phyloP scores from a whole-genome alignment of 768 basidiomycete species.

The Russula brevipes region DNA sequence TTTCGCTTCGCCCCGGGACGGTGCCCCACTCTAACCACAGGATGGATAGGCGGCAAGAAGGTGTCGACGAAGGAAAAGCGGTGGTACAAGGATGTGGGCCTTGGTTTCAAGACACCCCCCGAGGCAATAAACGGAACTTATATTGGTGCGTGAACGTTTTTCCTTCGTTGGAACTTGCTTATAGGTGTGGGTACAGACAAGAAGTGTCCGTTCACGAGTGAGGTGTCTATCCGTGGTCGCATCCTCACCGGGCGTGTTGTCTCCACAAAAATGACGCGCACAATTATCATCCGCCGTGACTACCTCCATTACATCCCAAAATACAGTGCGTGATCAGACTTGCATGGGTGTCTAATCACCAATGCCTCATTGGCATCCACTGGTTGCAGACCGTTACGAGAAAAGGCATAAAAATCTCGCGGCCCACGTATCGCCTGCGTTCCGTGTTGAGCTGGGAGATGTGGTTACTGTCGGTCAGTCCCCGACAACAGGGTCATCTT shows the following conservation, averaged over 20 bases:
- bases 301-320: constrained; percentile 97
- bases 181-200: constrained; percentile 59
- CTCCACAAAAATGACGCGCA: constrained; percentile 99
- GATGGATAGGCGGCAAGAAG: constrained; percentile 71
- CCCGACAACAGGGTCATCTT: background rate
- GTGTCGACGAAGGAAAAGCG: constrained; percentile 90
- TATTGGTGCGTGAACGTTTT: constrained; percentile 61
- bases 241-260: constrained; percentile 97
- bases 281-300: constrained; percentile 92
- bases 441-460: constrained; percentile 96
- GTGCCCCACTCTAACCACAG: constrained; percentile 1
- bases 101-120: constrained; percentile 93
- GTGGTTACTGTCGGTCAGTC: constrained; percentile 88
- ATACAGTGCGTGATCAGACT: constrained; percentile 66
- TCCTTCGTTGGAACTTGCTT: background rate
- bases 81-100: constrained; percentile 99
- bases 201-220: constrained; percentile 98
- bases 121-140: constrained; percentile 97
- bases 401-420: constrained; percentile 99
- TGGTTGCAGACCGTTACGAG: constrained; percentile 84
- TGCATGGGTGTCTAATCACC: background rate
- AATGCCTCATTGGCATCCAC: constrained; percentile 1
- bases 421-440: constrained; percentile 94
- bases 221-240: constrained; percentile 97
- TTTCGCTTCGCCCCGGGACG: constrained; percentile 26